Base-by-base conservation (phyloP, 768 basidiomycete genomes). In the Ramaria sp. region DNA sequence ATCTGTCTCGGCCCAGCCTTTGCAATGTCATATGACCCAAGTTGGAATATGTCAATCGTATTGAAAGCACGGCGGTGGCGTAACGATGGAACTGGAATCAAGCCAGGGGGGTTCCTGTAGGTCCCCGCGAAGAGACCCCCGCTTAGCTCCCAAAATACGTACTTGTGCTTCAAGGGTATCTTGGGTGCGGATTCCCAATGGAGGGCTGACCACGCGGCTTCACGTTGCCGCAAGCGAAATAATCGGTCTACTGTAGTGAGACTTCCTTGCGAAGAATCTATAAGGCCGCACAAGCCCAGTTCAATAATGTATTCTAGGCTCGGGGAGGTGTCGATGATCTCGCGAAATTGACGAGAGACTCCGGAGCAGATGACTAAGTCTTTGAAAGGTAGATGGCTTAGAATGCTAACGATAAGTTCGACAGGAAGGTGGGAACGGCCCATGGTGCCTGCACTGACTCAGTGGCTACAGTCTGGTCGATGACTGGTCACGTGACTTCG, bases 111-210 rank as follows among this genome's bases (percentile, higher is more conserved):
- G 2, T 33, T 17, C n/a, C 27, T 30, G 37, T 57, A 57, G 20
- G 30, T 19, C n/a, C 55, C 55, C 2, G 37, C 31, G 27, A 57
- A 57, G 7, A 37, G 17, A 37, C 46, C 34, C 1, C 55, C 55
- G n/a, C 46, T 49, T 48, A 57, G 33, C 39, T 57, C 55, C 55
- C 55, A 57, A 19, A 57, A 37, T 15, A 50, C 24, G 31, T 48
- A 57, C 31, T 30, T 47, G 20, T 50, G 46, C 13, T 33, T 31
- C 17, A 57, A 30, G 2, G 55, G 55, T 12, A 57, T 49, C 9
- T 31, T 57, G 17, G 15, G 17, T 17, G 46, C 12, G 11, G 22
- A n/a, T 24, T 22, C 11, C 34, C 55, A 57, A 7, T 20, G n/a
- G 2, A 57, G 24, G 30, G 46, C 37, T 11, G 55, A 57, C 55